Percentiles rank a stretch among this genome's conserved stretches.
Evolutionary conservation across 108 stramenopile species (phyloP).

Genomic region (Cyclotella sp.): DNA sequence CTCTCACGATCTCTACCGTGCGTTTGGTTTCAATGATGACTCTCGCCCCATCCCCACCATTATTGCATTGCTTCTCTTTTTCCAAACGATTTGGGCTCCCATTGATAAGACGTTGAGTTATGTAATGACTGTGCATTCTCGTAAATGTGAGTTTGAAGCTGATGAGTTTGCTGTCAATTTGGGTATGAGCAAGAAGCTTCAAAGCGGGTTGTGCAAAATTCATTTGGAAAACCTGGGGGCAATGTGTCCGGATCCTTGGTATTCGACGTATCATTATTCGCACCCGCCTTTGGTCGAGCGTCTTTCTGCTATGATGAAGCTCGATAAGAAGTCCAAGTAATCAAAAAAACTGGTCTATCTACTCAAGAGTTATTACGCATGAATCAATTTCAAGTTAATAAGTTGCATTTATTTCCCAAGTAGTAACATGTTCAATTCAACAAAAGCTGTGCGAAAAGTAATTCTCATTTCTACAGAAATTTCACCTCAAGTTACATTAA

Average conservation of each 20-base stretch:
- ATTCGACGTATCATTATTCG: conserved; percentile 93
- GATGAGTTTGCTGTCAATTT: conserved; percentile 92
- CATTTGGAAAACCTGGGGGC: conserved; percentile 94
- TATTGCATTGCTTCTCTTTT: conserved; percentile 93
- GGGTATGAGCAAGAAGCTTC: conserved; percentile 80
- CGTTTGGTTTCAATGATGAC: conserved; percentile 94
- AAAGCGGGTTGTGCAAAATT: conserved; percentile 95
- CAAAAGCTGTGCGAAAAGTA: background rate
- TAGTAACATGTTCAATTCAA: background rate
- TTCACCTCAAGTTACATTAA: background rate
- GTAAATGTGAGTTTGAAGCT: conserved; percentile 92
- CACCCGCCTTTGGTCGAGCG: conserved; percentile 98
- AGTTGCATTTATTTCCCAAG: background rate
- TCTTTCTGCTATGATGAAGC: conserved; percentile 91
- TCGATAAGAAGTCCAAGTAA: conserved; percentile 60
- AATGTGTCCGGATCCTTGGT: conserved; percentile 92
- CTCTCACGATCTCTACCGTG: conserved; percentile 78
- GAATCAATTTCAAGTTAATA: background rate
- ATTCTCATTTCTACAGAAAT: background rate
- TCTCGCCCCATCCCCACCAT: conserved; percentile 79
- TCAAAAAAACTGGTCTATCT: background rate
- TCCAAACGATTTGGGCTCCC: conserved; percentile 94
- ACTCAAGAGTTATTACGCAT: background rate
- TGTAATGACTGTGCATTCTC: conserved; percentile 86
- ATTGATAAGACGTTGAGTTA: conserved; percentile 94